Evolutionary conservation across 495 filamentous ascomycete species (phyloP).

Genomic region (Neurospora discreta): DNA sequence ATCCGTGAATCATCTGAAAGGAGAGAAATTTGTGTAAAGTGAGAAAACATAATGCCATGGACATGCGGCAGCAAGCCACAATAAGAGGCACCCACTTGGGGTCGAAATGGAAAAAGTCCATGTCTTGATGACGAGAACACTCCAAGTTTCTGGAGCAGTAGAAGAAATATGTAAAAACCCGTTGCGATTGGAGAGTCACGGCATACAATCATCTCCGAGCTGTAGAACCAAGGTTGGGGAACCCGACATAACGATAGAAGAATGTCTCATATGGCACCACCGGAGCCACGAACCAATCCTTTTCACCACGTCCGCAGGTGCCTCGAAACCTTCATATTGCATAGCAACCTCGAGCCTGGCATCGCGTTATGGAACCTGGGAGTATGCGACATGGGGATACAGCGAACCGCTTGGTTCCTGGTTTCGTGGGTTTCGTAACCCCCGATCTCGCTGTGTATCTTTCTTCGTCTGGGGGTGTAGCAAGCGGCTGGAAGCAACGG

Average conservation of each 20-base stretch:
- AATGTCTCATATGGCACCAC: not conserved
- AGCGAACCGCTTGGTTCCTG: not conserved
- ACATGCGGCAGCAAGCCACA: not conserved
- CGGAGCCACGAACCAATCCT: not conserved
- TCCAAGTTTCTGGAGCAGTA: not conserved
- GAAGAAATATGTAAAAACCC: not conserved
- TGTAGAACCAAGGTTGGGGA: not conserved
- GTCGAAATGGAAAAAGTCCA: not conserved
- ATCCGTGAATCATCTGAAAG: conserved; percentile 3
- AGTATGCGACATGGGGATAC: not conserved
- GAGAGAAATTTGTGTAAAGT: conserved; percentile 2
- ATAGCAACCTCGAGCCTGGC: not conserved
- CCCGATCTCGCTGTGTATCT: not conserved
- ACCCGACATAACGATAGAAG: not conserved
- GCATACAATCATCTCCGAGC: not conserved
- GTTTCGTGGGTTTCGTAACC: not conserved
- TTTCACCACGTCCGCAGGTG: not conserved
- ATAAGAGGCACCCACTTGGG: not conserved
- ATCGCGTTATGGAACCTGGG: not conserved
- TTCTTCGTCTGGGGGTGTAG: not conserved
- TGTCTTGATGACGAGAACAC: not conserved
- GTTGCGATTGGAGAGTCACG: not conserved
- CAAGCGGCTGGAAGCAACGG: not conserved
- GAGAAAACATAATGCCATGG: not conserved
- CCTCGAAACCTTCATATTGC: not conserved